Conservation (phyloP, 2,329 filamentous ascomycete species). For the Fusarium verticillioides region DNA sequence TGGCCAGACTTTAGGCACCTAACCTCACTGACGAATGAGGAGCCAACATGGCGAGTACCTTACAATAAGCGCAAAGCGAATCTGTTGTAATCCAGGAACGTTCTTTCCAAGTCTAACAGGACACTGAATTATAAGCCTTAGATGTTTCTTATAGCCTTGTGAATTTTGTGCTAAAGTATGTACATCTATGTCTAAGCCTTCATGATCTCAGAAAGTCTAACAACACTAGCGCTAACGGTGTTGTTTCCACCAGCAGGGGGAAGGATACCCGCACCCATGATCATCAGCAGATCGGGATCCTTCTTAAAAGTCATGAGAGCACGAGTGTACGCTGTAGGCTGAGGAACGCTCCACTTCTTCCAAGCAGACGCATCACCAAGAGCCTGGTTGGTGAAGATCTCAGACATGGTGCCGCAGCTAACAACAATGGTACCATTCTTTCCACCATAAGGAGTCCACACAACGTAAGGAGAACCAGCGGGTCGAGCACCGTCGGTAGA, state of each 20-base stretch:
- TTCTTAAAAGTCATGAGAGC: slow-evolving; percentile 51
- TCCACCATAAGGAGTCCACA: slow-evolving; percentile 58
- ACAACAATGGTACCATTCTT: slow-evolving; percentile 58
- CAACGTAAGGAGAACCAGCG: slow-evolving; percentile 55
- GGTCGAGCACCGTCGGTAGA: slow-evolving; percentile 49
- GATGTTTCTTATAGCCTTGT: no score
- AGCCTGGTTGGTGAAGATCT: slow-evolving; percentile 57
- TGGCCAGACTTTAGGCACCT: no score
- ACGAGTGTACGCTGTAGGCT: slow-evolving; percentile 53
- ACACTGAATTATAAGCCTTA: no score
- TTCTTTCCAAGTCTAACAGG: no score
- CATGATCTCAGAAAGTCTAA: slow-evolving; percentile 44
- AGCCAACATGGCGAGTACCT: no score
- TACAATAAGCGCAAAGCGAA: no score
- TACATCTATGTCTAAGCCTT: slow-evolving; percentile 18
- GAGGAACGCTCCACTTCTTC: slow-evolving; percentile 50
- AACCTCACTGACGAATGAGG: no score
- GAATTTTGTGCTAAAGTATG: not conserved
- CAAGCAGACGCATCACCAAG: slow-evolving; percentile 53
- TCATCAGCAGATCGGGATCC: slow-evolving; percentile 51
- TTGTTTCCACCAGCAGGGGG: slow-evolving; percentile 59
- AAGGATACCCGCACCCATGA: slow-evolving; percentile 58
- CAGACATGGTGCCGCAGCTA: slow-evolving; percentile 50
- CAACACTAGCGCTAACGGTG: slow-evolving; percentile 53
- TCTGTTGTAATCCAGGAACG: no score